A percentile compares a stretch with the other conserved stretches of the same genome.
Conservation (phyloP, 2,329 filamentous ascomycete species). For the Helminthosporium solani region DNA sequence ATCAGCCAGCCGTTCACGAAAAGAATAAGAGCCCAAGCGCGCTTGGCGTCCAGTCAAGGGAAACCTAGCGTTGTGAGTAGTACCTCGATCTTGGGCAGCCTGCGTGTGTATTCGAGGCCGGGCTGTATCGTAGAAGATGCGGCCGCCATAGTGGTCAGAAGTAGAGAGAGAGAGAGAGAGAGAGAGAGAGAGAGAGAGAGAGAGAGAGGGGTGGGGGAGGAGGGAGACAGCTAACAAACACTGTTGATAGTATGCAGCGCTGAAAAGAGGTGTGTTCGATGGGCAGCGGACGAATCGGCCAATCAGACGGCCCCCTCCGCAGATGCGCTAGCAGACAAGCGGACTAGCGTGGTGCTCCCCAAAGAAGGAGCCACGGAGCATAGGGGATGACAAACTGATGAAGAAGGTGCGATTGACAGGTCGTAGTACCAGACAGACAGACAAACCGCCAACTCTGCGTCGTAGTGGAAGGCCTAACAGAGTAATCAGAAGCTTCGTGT, state of each 20-base stretch:
- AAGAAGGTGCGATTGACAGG: constrained; percentile 9
- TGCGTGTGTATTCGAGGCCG: constrained; percentile 32
- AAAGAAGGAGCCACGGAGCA: constrained; percentile 5
- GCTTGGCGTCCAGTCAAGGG: constrained; percentile 16
- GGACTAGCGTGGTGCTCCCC: constrained; percentile 4
- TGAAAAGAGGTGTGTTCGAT: not conserved
- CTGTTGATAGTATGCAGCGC: not conserved
- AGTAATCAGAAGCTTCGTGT: not conserved
- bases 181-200: not conserved
- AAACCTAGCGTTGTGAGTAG: constrained; percentile 21
- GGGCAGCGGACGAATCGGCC: not conserved
- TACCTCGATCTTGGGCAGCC: constrained; percentile 49
- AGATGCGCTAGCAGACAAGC: not conserved
- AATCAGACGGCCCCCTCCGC: not conserved
- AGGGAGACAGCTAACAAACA: not conserved
- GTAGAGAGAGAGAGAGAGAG: not conserved
- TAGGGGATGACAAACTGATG: constrained; percentile 13
- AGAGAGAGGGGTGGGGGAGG: too few relatives aligned
- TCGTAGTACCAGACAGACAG: not conserved
- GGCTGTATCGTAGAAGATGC: constrained; percentile 23
- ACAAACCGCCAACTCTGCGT: too few relatives aligned
- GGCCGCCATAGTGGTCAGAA: not conserved
- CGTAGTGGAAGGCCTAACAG: too few relatives aligned
- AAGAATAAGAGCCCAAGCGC: constrained; percentile 20
- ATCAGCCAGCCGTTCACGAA: constrained; percentile 32